Base-by-base conservation (phyloP, 306 rosid species). In the Cajanus cajan region DNA sequence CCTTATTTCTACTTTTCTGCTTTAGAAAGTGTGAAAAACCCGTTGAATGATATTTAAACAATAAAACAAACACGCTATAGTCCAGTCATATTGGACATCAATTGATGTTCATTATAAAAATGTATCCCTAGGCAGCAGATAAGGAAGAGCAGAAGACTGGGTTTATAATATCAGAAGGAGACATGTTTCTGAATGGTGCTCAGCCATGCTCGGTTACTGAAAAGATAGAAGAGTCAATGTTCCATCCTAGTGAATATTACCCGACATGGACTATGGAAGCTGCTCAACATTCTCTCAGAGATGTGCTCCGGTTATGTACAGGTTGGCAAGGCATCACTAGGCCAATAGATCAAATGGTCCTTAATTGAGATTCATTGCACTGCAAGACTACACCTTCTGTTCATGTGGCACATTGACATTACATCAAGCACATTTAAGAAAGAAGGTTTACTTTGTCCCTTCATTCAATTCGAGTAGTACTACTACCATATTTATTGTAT, bases 231-330 rank as follows among this genome's bases (percentile, higher is more conserved):
- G 90, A 72, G 65, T 6, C 85, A 41, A 31, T 85, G 81, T 91
- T 88, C 80, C 94, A 88, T 78, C 97, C 97, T 25, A 89, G 87
- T 55, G 87, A 89, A 75, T 86, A 76, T 77, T 87, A 88, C 81
- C 85, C 88, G 16, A 79, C 84, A 14, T 90, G 92, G 90, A 88
- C 90, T 0, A 81, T 86, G 89, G 94, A 88, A 88, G 62, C 90
- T 21, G 86, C 91, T 44, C 75, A 80, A 9, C 87, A 79, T 81
- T 90, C 93, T 81, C 89, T 90, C 47, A 84, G 74, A 71, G 83
- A 78, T 14, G 13, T 89, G 59, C 83, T 88, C 65, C 90, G 82
- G 50, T 48, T 88, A 43, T 89, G 89, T 82, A n/a, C 91, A 18
- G 92, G 91, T 78, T 92, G 94, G 89, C 89, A 87, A 82, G 79